Percentiles rank a stretch among this genome's conserved stretches.
Evolutionary conservation across 495 filamentous ascomycete genomes (phyloP).

Genomic region (Xylaria cubensis): DNA sequence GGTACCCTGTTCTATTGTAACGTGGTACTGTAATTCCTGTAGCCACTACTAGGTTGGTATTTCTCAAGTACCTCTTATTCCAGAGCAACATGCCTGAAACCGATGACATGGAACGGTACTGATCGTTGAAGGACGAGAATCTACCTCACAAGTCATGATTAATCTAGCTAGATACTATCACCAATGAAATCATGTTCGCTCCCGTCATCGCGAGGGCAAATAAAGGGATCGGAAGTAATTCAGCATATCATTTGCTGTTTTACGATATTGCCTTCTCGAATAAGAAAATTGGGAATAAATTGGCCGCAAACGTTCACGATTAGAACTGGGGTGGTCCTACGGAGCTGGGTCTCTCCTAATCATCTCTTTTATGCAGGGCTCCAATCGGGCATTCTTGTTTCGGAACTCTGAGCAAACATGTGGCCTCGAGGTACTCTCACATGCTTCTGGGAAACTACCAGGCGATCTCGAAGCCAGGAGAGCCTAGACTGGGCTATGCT

Average conservation of each 20-base stretch:
- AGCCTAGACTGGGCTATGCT: constrained; percentile 13
- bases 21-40: constrained; percentile 27
- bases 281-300: background rate
- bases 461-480: constrained; percentile 3
- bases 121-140: constrained; percentile 19
- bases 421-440: constrained; percentile 5
- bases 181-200: constrained; percentile 20
- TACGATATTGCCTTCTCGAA: constrained; percentile 6
- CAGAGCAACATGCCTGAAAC: background rate
- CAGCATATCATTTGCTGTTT: constrained; percentile 20
- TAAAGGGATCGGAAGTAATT: background rate
- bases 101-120: constrained; percentile 4
- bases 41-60: constrained; percentile 11
- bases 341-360: constrained; percentile 1
- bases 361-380: background rate
- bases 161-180: background rate
- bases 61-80: background rate
- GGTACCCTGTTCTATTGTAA: constrained; percentile 28
- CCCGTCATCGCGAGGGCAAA: constrained; percentile 2
- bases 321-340: background rate
- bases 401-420: constrained; percentile 14
- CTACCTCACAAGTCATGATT: constrained; percentile 7
- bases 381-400: constrained; percentile 19
- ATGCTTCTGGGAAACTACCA: constrained; percentile 2
- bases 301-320: background rate